Conservation (phyloP, 2,329 filamentous ascomycete species). For the Aspergillus ruber region DNA sequence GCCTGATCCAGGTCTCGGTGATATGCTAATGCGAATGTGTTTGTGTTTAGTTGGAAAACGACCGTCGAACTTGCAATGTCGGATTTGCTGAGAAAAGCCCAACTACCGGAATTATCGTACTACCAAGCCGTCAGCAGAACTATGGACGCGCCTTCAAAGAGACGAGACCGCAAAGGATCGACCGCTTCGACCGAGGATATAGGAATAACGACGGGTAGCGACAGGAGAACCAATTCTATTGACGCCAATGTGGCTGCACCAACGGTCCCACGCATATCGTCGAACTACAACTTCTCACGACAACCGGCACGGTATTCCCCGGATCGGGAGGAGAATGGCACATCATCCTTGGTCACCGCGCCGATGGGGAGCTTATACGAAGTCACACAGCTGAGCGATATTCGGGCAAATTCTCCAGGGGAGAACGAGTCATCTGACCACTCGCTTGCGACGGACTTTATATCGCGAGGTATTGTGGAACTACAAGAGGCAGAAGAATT, state of each 20-base stretch:
- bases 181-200: constrained; percentile 27
- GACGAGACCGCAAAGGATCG: constrained; percentile 26
- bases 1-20: constrained; percentile 9
- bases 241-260: constrained; percentile 8
- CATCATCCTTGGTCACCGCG: constrained; percentile 33
- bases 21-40: constrained; percentile 8
- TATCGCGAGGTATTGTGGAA: constrained; percentile 44
- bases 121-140: constrained; percentile 28
- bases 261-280: constrained; percentile 13
- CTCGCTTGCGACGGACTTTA: constrained; percentile 42
- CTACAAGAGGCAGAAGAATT: constrained; percentile 38
- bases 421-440: constrained; percentile 27
- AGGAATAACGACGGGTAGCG: constrained; percentile 9
- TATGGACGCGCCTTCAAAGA: constrained; percentile 23
- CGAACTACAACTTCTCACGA: constrained; percentile 16
- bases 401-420: constrained; percentile 26
- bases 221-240: constrained; percentile 13
- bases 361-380: constrained; percentile 46
- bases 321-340: constrained; percentile 30
- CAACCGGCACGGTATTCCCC: constrained; percentile 28
- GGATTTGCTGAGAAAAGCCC: constrained; percentile 30
- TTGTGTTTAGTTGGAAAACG: constrained; percentile 28
- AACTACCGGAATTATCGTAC: constrained; percentile 33
- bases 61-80: constrained; percentile 35
- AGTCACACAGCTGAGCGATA: constrained; percentile 40